Evolutionary conservation across 2,329 filamentous ascomycete species (phyloP), one percentile per base, ranked within the genome.

Genomic region (Sordariomycetes sp.): DNA sequence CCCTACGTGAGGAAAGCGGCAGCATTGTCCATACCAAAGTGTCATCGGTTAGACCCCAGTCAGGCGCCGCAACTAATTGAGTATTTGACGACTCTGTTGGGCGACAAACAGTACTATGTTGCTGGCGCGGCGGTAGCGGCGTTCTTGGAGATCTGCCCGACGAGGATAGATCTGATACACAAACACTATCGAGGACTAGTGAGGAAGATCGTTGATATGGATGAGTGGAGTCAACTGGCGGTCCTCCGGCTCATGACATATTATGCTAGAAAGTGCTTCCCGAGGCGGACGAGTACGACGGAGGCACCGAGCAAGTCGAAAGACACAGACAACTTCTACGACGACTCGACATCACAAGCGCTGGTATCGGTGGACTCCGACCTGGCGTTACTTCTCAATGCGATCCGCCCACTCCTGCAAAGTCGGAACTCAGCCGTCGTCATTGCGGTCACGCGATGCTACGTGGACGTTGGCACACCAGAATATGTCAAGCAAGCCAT

Each of bases 51-150:
- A 39, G 92, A 98, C 49, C 86, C 88, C 0, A 82, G 70, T 40
- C 93, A 88, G 20, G 64, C 86, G 31, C 87, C 88, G 1, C 85
- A 94, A 58, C 64, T 98, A 25, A 66, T 88, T 37, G 90, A 94
- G 20, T 87, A 90, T 48, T 63, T 98, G 4, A 70, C 75, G 4
- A 79, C 71, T 1, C 63, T 98, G 21, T 64, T 98, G 6, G 86
- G 81, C 1, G 92, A 98, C 61, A 86, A 81, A 57, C 90, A 94
- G 53, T 96, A 95, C 59, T 94, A 86, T 54, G 92, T 98, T n/a
- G 85, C 86, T 3, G 92, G 92, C 3, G 87, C 92, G 3, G 92
- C 92, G 1, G 86, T 96, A 4, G 77, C 81, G 24, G 85, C 92
- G 1, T 95, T 93, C 48, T 59, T 93, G 55, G 86, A 94, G 43